A percentile compares a stretch with the other conserved stretches of the same genome.
Conservation (phyloP, 192 early-diverging fungal genomes). For the Glomus cerebriforme region DNA sequence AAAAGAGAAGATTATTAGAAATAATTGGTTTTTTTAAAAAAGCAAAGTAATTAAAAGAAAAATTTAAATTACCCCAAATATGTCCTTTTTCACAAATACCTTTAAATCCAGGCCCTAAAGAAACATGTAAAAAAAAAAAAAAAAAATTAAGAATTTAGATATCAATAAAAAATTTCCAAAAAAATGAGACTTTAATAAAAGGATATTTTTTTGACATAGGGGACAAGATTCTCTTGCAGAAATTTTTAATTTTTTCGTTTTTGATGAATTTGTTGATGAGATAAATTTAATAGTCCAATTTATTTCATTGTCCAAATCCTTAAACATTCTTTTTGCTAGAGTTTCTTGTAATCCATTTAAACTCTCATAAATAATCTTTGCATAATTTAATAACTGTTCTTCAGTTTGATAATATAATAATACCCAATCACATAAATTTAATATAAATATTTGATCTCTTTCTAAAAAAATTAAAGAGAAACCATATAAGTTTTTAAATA, state of each 20-base stretch:
- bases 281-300: not conserved
- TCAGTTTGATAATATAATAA: not conserved
- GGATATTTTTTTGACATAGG: constrained; percentile 12
- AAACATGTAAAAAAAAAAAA: not conserved
- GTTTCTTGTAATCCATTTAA: not conserved
- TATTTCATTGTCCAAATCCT: not conserved
- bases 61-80: constrained; percentile 4
- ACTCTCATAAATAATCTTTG: constrained; percentile 4
- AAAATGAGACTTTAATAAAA: not conserved
- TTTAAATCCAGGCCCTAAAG: not conserved
- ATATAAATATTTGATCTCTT: not conserved
- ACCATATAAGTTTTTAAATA: no score
- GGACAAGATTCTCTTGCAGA: constrained; percentile 10
- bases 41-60: not conserved
- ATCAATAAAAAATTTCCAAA: not conserved
- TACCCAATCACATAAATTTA: constrained; percentile 4
- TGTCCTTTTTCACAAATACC: constrained; percentile 3
- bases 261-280: not conserved
- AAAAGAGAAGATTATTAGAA: not conserved
- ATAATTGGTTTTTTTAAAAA: not conserved
- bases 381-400: not conserved
- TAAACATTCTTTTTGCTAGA: not conserved
- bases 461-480: not conserved
- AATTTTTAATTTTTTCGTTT: not conserved
- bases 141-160: not conserved